Base-by-base conservation (phyloP, 2,329 filamentous ascomycete genomes). In the Colletotrichum ledebouriae region DNA sequence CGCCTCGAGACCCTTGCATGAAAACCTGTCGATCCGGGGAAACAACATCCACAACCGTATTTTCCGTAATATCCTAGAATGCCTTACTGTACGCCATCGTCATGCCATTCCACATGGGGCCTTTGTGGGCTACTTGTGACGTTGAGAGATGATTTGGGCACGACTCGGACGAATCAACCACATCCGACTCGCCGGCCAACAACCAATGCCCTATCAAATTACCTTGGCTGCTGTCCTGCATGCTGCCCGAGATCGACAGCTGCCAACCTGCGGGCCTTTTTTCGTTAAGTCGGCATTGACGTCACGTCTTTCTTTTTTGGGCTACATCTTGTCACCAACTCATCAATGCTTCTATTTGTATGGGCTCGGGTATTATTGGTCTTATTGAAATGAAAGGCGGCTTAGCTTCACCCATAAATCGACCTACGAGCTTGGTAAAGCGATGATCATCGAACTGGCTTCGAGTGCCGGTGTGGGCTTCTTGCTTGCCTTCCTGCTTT, bases 11-110 rank as follows among this genome's bases (percentile, higher is more conserved):
- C 41, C n/a, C 42, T 42, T 66, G 57, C 63, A 49, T 41, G 57
- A 41, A 33, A 44, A 49, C 15, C 49, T 33, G 63, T 42, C 58
- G 58, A 66, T 66, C 63, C 22, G 42, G 63, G 63, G 63, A 62
- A 50, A 7, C 1, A 15, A 9, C 50, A 6, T 39, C n/a, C 59
- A 53, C 59, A 53, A 15, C 47, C 6, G 20, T 34, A 61, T 46
- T 22, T 37, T 17, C 37, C 34, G 34, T 4, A 37, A 12, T 44
- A n/a, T 10, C 59, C 22, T n/a, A 22, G 34, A 41, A 0, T 2
- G 3, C 10, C 3, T 10, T 1, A n/a, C n/a, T 6, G 7, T 34
- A 61, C 46, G 47, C 47, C 59, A 61, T 47, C 22, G 59, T 61
- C 59, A 61, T 61, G 59, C 59, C 25, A 61, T 61, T 22, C n/a